phyloP scores from a whole-genome alignment of 2,329 filamentous ascomycete species.

The Colletotrichum tropicale region DNA sequence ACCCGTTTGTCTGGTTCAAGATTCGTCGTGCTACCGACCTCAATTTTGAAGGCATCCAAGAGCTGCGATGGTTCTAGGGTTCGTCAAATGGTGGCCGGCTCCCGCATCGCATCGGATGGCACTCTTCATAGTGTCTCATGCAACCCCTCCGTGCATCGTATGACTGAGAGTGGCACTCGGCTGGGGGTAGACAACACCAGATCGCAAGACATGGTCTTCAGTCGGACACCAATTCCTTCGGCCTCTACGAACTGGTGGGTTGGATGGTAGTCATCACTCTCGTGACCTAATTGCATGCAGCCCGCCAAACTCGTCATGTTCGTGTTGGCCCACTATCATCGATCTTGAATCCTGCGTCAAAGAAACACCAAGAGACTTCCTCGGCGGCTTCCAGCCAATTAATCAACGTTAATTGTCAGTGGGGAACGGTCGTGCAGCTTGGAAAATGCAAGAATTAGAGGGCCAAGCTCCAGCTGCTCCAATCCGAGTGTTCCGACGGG shows the following conservation, averaged over 20 bases:
- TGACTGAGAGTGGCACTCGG: not conserved
- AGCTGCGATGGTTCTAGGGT: not conserved
- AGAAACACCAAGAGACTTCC: not conserved
- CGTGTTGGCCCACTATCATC: not conserved
- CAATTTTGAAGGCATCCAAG: not conserved
- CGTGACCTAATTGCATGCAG: not conserved
- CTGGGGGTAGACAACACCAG: not conserved
- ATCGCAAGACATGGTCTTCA: not conserved
- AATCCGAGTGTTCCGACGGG: slow-evolving; percentile 3
- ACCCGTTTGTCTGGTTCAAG: not conserved
- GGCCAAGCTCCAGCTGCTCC: not conserved
- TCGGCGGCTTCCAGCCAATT: not conserved
- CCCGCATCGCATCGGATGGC: not conserved
- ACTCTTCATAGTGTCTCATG: not conserved
- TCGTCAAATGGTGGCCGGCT: not conserved
- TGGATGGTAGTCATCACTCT: not conserved
- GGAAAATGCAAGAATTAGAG: not conserved
- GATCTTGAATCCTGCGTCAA: not conserved
- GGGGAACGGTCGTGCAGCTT: not conserved
- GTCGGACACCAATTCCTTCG: not conserved
- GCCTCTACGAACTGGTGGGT: not conserved
- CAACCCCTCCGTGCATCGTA: not conserved
- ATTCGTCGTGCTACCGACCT: not conserved
- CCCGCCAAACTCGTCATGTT: not conserved
- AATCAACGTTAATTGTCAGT: not conserved